phyloP scores from a whole-genome alignment of 768 basidiomycete species.

The Mycena venus region DNA sequence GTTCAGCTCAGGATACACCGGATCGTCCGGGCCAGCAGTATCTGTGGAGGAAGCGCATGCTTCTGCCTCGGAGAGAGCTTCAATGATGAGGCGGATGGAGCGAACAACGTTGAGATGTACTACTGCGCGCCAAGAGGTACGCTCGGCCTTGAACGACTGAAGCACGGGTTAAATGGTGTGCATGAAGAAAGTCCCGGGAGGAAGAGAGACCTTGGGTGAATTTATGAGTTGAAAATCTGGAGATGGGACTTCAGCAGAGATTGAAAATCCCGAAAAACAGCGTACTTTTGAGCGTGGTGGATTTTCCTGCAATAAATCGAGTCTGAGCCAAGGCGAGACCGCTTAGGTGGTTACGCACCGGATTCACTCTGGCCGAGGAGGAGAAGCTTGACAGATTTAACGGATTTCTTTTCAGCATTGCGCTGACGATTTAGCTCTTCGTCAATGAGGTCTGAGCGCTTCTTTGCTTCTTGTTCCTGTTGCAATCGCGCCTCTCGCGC shows the following conservation, averaged over 20 bases:
- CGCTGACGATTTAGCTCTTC: slow-evolving; percentile 55
- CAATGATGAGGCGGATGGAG: slow-evolving; percentile 59
- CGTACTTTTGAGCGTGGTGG: slow-evolving; percentile 70
- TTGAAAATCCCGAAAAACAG: neutral
- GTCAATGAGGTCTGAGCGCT: slow-evolving; percentile 59
- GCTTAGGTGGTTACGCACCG: slow-evolving; percentile 45
- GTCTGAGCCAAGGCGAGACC: neutral
- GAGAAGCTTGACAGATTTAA: slow-evolving; percentile 54
- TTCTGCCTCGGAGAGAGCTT: slow-evolving; percentile 33
- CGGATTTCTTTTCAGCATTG: slow-evolving; percentile 49
- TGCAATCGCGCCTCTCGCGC: slow-evolving; percentile 47
- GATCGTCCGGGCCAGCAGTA: slow-evolving; percentile 17
- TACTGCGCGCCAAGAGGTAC: slow-evolving; percentile 59
- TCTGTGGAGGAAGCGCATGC: neutral
- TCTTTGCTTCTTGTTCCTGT: slow-evolving; percentile 56
- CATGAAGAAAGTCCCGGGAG: neutral
- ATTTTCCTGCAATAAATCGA: slow-evolving; percentile 56
- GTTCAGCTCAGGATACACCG: slow-evolving; percentile 48
- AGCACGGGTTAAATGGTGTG: neutral
- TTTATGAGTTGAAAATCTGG: slow-evolving; percentile 59
- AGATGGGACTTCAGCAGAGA: neutral
- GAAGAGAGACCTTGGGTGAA: slow-evolving; percentile 53
- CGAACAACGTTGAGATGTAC: slow-evolving; percentile 65
- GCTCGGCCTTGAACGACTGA: slow-evolving; percentile 57
- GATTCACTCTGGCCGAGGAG: slow-evolving; percentile 68